Percentiles rank a stretch among this genome's conserved stretches.
Conservation (phyloP, 2,329 filamentous ascomycete species). For the Chaetomium sp. region DNA sequence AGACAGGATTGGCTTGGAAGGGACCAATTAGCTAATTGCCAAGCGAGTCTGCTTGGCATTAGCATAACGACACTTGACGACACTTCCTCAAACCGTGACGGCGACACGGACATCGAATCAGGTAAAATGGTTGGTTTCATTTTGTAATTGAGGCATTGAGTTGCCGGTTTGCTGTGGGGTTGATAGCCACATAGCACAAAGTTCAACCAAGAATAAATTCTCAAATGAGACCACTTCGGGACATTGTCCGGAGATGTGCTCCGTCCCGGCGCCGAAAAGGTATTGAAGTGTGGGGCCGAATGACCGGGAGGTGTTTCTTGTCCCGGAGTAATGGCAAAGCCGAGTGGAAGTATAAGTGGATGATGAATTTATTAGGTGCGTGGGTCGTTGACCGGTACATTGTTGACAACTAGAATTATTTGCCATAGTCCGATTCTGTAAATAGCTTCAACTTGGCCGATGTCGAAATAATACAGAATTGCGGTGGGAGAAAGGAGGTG, state of each 20-base stretch:
- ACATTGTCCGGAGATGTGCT: neutral
- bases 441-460: no score
- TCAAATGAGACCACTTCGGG: neutral
- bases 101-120: neutral
- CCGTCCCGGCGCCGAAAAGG: slow-evolving; percentile 11
- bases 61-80: neutral
- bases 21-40: slow-evolving; percentile 26
- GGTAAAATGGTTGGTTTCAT: neutral
- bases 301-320: neutral
- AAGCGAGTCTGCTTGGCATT: slow-evolving; percentile 23
- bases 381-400: no score
- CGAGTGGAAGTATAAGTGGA: no score
- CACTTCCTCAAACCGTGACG: neutral
- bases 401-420: no score
- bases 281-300: slow-evolving; percentile 10
- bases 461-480: neutral
- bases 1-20: slow-evolving; percentile 12
- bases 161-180: neutral
- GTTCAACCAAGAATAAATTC: neutral
- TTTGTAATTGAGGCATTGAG: neutral
- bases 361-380: neutral
- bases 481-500: neutral
- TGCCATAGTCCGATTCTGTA: no score
- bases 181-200: no score
- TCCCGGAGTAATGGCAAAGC: neutral